Evolutionary conservation across 345 rosid species (phyloP).

Genomic region (Arabidopsis thaliana): TAIR10.1 NC_003075.7:8351001-8351500

Average conservation of each 20-base stretch:
- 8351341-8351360: constrained; percentile 7
- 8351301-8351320: constrained; percentile 16
- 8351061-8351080: constrained; percentile 13
- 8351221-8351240: neutral
- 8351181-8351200: constrained; percentile 17
- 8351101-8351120: constrained; percentile 17
- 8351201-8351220: neutral
- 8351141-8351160: constrained; percentile 31
- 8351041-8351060: constrained; percentile 5
- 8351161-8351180: neutral
- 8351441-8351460: neutral
- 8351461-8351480: no score
- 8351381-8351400: neutral
- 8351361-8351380: neutral
- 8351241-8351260: neutral
- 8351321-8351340: constrained; percentile 9
- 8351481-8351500: neutral
- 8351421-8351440: neutral
- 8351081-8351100: constrained; percentile 12
- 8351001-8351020: constrained; percentile 36
- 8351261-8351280: constrained; percentile 9
- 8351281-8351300: neutral
- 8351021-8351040: constrained; percentile 14
- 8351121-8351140: neutral
- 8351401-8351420: neutral